Evolutionary conservation across 345 rosid species (phyloP), one percentile per base, ranked within the genome.

Genomic region (Odontarrhena argentea): DNA sequence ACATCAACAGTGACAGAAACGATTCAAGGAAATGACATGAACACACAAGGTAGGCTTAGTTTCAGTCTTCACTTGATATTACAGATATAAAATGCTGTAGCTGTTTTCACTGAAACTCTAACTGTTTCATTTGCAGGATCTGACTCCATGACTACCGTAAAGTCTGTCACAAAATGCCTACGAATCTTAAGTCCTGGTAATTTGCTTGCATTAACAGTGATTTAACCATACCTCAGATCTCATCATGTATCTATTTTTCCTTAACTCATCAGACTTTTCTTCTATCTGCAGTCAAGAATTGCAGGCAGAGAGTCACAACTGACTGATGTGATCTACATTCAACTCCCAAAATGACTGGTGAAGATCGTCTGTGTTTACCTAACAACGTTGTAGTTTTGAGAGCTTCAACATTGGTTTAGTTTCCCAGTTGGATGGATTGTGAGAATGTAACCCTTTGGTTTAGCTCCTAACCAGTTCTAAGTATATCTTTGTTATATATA

Each of bases 111-210:
- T 58, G 8, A 65, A 12, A 41, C 13, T 41, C 13, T 8, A 32
- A 5, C 1, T 71, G 40, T 22, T 70, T 60, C 67, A 3, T 61
- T 53, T 73, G 52, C 85, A 88, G 92, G 88, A 36, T 45, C 84
- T 1, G 88, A 82, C 55, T 24, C 80, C 22, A 44, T 66, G 64
- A 81, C 91, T 56, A 71, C 86, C 28, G 73, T 86, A 60, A 86
- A 77, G 76, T 85, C 91, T 38, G 57, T 81, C 65, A 81, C 88
- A 55, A 86, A 86, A 76, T 82, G 87, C 75, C 56, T 85, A 69
- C 77, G 74, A 55, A 89, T 89, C 60, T 68, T 83, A 59, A 86
- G 87, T 74, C 92, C 96, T 42, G 84, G 96, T 88, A 83, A 72
- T 50, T 54, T 55, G 2, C n/a, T 55, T 11, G 40, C 38, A 63